Percentiles rank a stretch among this genome's conserved stretches.
Conservation (phyloP, 768 basidiomycete genomes). For the Pholiota microspora region DNA sequence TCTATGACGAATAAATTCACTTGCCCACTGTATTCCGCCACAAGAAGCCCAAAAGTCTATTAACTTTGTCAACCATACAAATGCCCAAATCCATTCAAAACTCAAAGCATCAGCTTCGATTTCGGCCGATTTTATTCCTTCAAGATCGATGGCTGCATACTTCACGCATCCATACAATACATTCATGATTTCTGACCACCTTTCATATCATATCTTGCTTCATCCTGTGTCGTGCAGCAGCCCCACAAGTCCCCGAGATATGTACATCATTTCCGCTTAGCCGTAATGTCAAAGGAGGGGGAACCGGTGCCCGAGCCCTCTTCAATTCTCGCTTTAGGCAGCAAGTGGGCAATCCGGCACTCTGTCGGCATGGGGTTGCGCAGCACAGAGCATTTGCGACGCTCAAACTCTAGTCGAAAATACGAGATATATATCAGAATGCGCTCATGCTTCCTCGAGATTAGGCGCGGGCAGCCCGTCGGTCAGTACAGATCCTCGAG, state of each 20-base stretch:
- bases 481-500: constrained; percentile 5
- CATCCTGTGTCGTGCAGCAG: not conserved
- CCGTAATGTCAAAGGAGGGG: not conserved
- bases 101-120: not conserved
- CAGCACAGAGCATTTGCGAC: not conserved
- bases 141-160: no score
- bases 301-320: not conserved
- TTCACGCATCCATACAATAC: no score
- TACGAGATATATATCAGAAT: constrained; percentile 4
- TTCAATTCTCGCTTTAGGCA: not conserved
- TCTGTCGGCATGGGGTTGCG: not conserved
- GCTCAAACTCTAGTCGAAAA: no score
- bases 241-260: constrained; percentile 12
- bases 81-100: not conserved
- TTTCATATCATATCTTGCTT: not conserved
- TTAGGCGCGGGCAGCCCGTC: not conserved
- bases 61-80: not conserved
- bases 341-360: not conserved
- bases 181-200: not conserved
- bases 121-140: not conserved
- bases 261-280: constrained; percentile 8
- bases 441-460: constrained; percentile 13
- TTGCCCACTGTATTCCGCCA: no score
- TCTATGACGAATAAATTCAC: not conserved
- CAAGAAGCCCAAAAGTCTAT: not conserved